These are phyloP conservation scores for Cladophialophora psammophila DNA, from an alignment of 2,329 filamentous ascomycete genomes.

Conservation along the genomic window DNA sequence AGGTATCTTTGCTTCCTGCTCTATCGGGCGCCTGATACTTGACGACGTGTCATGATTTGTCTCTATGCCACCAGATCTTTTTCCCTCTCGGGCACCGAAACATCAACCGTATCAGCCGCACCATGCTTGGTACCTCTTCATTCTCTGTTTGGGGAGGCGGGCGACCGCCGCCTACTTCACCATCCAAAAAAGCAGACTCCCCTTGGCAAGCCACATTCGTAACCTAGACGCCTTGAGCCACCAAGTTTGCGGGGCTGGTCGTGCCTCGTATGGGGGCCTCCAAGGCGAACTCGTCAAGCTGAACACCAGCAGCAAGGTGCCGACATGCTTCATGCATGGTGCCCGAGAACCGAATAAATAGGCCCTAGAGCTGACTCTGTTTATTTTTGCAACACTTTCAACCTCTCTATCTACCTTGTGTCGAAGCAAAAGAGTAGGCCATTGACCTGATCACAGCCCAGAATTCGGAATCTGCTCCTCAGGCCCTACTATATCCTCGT, in stretches of 20 bases:
- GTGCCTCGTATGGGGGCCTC: slow-evolving; percentile 11
- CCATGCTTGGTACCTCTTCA: background rate
- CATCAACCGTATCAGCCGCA: slow-evolving; percentile 5
- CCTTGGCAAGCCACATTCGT: slow-evolving; percentile 38
- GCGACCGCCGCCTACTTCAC: slow-evolving; percentile 5
- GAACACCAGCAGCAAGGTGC: slow-evolving; percentile 14
- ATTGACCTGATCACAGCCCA: slow-evolving; percentile 1
- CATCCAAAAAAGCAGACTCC: background rate
- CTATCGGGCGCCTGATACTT: background rate
- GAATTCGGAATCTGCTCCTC: slow-evolving; percentile 3
- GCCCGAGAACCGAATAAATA: slow-evolving; percentile 21
- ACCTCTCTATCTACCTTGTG: background rate
- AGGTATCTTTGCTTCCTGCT: background rate
- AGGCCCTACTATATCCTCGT: slow-evolving; percentile 5
- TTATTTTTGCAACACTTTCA: slow-evolving; percentile 2
- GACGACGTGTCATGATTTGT: background rate
- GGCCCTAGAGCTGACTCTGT: slow-evolving; percentile 7
- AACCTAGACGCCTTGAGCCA: slow-evolving; percentile 18
- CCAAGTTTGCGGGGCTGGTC: slow-evolving; percentile 22
- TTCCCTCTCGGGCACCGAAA: slow-evolving; percentile 15
- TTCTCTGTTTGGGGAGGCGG: slow-evolving; percentile 1
- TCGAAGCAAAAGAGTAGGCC: slow-evolving; percentile 13
- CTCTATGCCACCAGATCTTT: background rate
- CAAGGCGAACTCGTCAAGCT: slow-evolving; percentile 6
- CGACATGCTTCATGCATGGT: background rate